phyloP scores from a whole-genome alignment of 495 filamentous ascomycete species.

The Letharia columbiana region DNA sequence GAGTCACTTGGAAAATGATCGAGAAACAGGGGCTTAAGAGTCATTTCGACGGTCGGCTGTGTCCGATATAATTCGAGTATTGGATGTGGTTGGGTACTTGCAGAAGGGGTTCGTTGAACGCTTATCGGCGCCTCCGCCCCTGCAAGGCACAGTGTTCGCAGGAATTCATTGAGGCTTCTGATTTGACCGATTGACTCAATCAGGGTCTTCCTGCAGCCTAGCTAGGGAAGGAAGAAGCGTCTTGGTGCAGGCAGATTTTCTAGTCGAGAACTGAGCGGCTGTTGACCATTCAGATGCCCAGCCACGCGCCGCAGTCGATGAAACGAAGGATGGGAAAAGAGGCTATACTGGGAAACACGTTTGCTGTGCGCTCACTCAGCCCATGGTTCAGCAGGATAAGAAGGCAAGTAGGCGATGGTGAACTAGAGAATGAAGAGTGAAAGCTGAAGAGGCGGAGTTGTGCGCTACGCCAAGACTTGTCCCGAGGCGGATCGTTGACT shows the following conservation, averaged over 20 bases:
- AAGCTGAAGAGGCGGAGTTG: conserved; percentile 4
- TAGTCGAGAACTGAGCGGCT: not conserved
- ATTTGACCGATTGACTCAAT: conserved; percentile 1
- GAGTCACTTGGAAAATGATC: not conserved
- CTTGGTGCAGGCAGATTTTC: not conserved
- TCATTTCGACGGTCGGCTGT: conserved; percentile 6
- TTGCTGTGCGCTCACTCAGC: not conserved
- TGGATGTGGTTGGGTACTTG: conserved; percentile 1
- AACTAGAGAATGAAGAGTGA: not conserved
- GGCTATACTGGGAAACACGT: not conserved
- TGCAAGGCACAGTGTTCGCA: not conserved
- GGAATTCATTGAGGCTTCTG: not conserved
- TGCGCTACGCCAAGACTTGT: not conserved
- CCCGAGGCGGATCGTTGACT: not conserved
- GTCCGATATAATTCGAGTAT: not conserved
- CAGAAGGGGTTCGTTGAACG: no score
- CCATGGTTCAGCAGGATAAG: not conserved
- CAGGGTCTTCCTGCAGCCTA: not conserved
- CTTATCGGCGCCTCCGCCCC: not conserved
- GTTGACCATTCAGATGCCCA: not conserved
- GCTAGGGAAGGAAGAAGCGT: not conserved
- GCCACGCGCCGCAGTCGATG: not conserved
- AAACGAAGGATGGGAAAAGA: not conserved
- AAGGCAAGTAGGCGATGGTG: not conserved
- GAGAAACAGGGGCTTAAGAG: not conserved